Base-by-base conservation (phyloP, 1,139 yeast species). In the Blastobotrys malaysiensis region DNA sequence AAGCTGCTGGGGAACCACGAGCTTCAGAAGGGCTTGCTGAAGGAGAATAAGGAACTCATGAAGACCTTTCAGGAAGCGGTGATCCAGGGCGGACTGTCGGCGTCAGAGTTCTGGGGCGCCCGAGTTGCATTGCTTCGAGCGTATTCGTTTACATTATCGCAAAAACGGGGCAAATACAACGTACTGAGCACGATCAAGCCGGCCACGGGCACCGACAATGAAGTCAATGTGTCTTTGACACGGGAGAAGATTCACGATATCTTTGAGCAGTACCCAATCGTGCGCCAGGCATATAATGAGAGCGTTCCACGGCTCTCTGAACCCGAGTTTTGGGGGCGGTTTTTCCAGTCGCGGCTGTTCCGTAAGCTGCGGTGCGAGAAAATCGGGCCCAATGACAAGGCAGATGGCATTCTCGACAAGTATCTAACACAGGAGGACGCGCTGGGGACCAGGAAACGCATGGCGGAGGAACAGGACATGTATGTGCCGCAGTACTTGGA, bases 271-370 rank as follows among this genome's bases (percentile, higher is more conserved):
- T 93, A 93, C 65, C 99, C 99, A 0, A 81, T 91, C 43, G 95
- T 93, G n/a, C 82, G 88, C 57, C 84, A 81, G 59, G 98, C 98
- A 0, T 93, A 86, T 66, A 83, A 82, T 59, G 99, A 93, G 57
- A 82, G 84, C 57, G 99, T 95, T 1, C 99, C 99, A 0, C 84
- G 85, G 59, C 78, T 93, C 57, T 79, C 81, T 51, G 98, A 91
- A 68, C 93, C 95, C 43, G 96, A 88, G 65, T 93, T 93, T 63
- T 93, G 99, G 99, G 87, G 96, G n/a, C 76, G 98, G 58, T 95
- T 93, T 66, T 93, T 93, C 75, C 84, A 88, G 63, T 89, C 97
- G 1, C 85, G 90, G 63, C 73, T 93, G 57, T 93, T 91, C 66
- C 78, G 97, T 63, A 81, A 93, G 64, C 75, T 93, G 46, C 79